These are phyloP conservation scores for Lonicera japonica DNA, from an alignment of 129 eudicot species.

Conservation along the genomic window DNA sequence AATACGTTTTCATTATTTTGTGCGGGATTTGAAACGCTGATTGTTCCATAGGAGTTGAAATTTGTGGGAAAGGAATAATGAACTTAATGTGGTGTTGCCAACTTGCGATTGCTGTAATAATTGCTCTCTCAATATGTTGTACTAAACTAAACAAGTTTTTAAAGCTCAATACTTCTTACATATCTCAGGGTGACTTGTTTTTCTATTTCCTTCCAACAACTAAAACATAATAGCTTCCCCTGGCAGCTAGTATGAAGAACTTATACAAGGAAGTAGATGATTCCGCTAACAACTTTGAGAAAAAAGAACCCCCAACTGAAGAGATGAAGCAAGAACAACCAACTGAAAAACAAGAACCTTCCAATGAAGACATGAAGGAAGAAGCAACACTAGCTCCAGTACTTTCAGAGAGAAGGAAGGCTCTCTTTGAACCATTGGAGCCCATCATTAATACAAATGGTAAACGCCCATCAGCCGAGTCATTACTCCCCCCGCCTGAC, in stretches of 20 bases:
- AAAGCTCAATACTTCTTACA: too few species aligned
- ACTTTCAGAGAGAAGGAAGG: slow-evolving; percentile 79
- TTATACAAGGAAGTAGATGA: slow-evolving; percentile 40
- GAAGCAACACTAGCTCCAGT: slow-evolving; percentile 41
- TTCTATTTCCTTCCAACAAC: too few species aligned
- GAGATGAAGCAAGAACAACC: slow-evolving; percentile 53
- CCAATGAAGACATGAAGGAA: slow-evolving; percentile 43
- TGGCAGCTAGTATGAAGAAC: slow-evolving; percentile 44
- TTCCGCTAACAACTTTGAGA: slow-evolving; percentile 28
- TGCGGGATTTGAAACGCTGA: too few species aligned
- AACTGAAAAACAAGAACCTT: slow-evolving; percentile 28
- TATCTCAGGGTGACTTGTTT: too few species aligned
- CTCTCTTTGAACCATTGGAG: slow-evolving; percentile 85
- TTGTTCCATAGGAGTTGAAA: too few species aligned
- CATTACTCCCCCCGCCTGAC: slow-evolving; percentile 95
- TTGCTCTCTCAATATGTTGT: too few species aligned
- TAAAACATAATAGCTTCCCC: slow-evolving; percentile 19
- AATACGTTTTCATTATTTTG: too few species aligned
- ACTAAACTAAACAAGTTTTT: too few species aligned
- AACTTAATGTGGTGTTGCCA: too few species aligned
- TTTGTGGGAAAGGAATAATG: too few species aligned
- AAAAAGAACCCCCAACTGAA: slow-evolving; percentile 38
- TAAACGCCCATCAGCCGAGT: slow-evolving; percentile 65
- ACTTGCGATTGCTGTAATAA: too few species aligned
- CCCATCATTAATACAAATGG: slow-evolving; percentile 53